Base-by-base conservation (phyloP, 805 yeast species). In the Barnettozyma botsteinii region DNA sequence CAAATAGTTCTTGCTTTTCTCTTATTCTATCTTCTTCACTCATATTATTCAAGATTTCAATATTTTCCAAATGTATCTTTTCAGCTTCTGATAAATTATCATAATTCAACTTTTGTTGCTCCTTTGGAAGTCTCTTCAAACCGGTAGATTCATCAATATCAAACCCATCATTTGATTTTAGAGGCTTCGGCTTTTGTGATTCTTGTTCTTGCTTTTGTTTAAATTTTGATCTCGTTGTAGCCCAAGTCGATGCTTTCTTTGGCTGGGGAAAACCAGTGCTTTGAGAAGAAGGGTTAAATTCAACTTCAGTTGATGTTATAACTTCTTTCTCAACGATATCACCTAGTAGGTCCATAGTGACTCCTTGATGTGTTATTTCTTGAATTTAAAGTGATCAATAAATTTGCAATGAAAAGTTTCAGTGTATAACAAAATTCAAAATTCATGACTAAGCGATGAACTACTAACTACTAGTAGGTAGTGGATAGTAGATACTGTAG, bases 161-260 rank as follows among this genome's bases (percentile, higher is more conserved):
- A 95, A 41, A 83, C 81, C 76, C 98, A 95, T 22, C 74, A 86
- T 50, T 35, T 3, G 30, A 79, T 89, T 18, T 87, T 85, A 96
- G 13, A n/a, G 39, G 29, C 14, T 10, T 15, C 5, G 28, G 13
- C n/a, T 19, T n/a, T 7, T 29, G 45, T 81, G 52, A 84, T 85
- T 31, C 84, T 95, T 3, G 95, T 95, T 64, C 96, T 85, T 69
- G 87, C 95, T 7, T 86, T 86, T 68, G 96, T 96, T 21, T 88
- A 85, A 60, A 96, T 95, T 71, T 96, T 86, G 33, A 24, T 11
- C 39, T 35, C 72, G 86, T 51, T 95, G 25, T 22, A 85, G 64
- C 77, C 95, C 46, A 91, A 7, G 38, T 2, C 78, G 60, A 84
- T 82, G 69, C 75, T 72, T 55, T 86, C 85, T 49, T 59, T 81